Evolutionary conservation across 1,284 basidiomycete genomes (phyloP), one percentile per base, ranked within the genome.

Genomic region (Marasmius sp.): DNA sequence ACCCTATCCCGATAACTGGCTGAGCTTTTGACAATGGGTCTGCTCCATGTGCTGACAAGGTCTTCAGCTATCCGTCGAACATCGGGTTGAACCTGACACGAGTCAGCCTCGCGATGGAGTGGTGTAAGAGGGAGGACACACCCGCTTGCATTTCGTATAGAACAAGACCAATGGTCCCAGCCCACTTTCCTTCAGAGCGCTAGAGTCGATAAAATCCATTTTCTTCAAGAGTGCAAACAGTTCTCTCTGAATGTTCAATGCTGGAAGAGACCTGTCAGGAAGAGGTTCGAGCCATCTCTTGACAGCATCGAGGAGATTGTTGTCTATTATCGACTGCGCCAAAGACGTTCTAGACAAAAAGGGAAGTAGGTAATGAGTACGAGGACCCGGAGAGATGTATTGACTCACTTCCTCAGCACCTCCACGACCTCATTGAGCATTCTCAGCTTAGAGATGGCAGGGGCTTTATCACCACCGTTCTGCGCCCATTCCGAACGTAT

Each of bases 81-180:
- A 57, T 89, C 85, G 0, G 92, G 84, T 8, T 92, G 91, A 51
- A 97, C 45, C 45, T 47, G 45, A 6, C 6, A 8, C n/a, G 16
- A 2, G 16, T 47, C 16, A 47, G 20, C 9, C 11, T n/a, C 6
- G 20, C 7, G 16, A 7, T n/a, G 16, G 20, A n/a, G 45, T 47
- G 45, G 7, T 47, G 45, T 12, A 14, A 20, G 20, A 20, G 11
- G 7, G 8, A 20, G 2, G 8, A 47, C 45, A 2, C 16, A 47
- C 95, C 56, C 94, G 90, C 72, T 91, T 93, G 81, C 89, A 92
- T 72, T 96, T 94, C 36, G 94, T 97, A 83, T 99, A 99, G 77
- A 99, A 98, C 18, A 98, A 81, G 18, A 99, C 84, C 65, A 99
- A 85, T 62, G 91, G 90, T n/a, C 97, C 97, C 6, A 99, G 83